Conservation (phyloP, 2,329 filamentous ascomycete species). For the Ascochyta viciae-villosae region DNA sequence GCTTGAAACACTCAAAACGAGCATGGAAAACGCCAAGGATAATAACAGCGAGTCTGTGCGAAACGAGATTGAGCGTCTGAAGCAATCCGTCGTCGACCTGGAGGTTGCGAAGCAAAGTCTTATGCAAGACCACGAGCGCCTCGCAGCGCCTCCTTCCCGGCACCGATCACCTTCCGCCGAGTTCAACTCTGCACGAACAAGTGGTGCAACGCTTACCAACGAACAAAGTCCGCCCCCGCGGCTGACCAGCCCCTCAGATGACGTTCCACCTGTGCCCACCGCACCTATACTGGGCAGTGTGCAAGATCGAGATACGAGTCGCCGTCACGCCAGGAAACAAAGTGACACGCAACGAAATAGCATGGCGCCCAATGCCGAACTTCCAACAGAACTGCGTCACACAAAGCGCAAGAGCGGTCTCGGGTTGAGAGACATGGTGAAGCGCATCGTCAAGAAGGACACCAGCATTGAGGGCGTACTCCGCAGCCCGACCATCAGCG, state of each 20-base stretch:
- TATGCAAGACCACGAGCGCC: conserved; percentile 43
- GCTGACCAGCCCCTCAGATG: conserved; percentile 24
- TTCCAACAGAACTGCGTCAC: conserved; percentile 28
- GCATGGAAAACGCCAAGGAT: conserved; percentile 23
- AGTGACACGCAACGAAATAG: conserved; percentile 25
- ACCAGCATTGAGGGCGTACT: conserved; percentile 11
- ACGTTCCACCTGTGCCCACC: conserved; percentile 17
- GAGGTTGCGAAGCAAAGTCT: conserved; percentile 40
- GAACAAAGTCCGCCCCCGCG: conserved; percentile 25
- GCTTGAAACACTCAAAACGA: conserved; percentile 28
- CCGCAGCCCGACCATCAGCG: conserved; percentile 3
- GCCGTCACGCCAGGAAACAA: conserved; percentile 17
- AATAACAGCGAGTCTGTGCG: conserved; percentile 29
- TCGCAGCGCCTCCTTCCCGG: conserved; percentile 32
- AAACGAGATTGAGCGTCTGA: conserved; percentile 37
- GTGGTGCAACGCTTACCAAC: conserved; percentile 42
- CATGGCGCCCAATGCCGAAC: conserved; percentile 29
- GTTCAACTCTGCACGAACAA: conserved; percentile 38
- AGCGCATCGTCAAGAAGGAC: conserved; percentile 37
- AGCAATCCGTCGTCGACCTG: conserved; percentile 31
- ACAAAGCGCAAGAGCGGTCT: conserved; percentile 27
- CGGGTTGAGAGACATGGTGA: conserved; percentile 37
- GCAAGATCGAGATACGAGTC: conserved; percentile 5
- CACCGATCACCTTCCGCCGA: conserved; percentile 32
- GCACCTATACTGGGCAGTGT: conserved; percentile 7